Evolutionary conservation across 371 early-diverging fungal genomes (phyloP).

Genomic region (Funneliformis caledonium): DNA sequence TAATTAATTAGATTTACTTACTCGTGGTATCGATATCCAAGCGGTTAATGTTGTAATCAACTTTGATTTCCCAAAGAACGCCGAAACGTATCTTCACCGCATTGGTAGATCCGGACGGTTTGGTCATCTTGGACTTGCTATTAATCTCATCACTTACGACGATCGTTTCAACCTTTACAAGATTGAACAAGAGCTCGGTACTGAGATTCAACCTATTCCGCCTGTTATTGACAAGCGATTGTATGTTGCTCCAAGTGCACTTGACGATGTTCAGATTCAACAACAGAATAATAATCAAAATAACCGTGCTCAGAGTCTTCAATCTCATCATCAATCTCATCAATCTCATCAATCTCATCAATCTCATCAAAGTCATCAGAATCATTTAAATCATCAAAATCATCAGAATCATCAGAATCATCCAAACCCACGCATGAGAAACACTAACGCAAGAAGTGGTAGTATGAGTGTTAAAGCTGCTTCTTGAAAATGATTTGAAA

Average conservation of each 20-base stretch:
- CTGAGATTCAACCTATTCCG: conserved; percentile 96
- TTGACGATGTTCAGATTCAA: conserved; percentile 58
- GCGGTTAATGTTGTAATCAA: conserved; percentile 99
- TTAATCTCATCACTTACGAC: conserved; percentile 97
- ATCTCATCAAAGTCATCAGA: conserved; percentile 55
- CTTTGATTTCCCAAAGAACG: conserved; percentile 99
- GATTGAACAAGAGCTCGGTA: conserved; percentile 97
- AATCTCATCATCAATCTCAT: conserved; percentile 48
- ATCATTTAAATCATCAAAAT: conserved; percentile 57
- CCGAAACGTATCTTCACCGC: conserved; percentile 99
- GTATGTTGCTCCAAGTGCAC: conserved; percentile 78
- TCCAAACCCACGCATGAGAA: conserved; percentile 24
- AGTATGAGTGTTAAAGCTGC: conserved; percentile 38
- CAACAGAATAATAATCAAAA: conserved; percentile 54
- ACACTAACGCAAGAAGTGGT: conserved; percentile 25
- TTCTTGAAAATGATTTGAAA: conserved; percentile 25
- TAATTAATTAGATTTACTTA: conserved; percentile 78
- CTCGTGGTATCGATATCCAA: conserved; percentile 99
- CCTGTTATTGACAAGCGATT: conserved; percentile 91
- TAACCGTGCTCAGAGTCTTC: conserved; percentile 47
- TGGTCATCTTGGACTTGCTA: conserved; percentile 96
- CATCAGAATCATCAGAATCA: conserved; percentile 44
- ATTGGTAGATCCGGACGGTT: conserved; percentile 98
- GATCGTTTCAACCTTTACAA: conserved; percentile 94
- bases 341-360: conserved; percentile 45